These are phyloP conservation scores for Cryptococcus sp. DNA, from an alignment of 1,284 basidiomycete genomes.

Conservation along the genomic window DNA sequence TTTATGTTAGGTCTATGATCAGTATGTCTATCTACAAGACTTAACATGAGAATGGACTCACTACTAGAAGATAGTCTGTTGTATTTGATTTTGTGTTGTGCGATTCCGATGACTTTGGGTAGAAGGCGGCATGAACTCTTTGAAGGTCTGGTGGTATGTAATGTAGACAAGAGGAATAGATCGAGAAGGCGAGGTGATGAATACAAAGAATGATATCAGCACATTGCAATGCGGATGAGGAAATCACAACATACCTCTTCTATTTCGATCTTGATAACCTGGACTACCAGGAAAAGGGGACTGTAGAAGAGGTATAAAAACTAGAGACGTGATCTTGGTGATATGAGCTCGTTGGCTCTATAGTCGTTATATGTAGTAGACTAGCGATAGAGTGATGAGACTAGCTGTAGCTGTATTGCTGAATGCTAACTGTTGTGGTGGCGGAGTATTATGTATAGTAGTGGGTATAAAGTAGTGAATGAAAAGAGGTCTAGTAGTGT, in stretches of 20 bases:
- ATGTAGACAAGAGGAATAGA: not conserved
- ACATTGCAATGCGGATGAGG: too few relatives aligned
- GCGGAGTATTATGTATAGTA: too few relatives aligned
- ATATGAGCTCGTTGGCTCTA: not conserved
- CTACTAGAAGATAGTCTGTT: slow-evolving; percentile 12
- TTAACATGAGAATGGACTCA: too few relatives aligned
- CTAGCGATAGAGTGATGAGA: too few relatives aligned
- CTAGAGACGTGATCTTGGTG: slow-evolving; percentile 14
- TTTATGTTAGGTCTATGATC: slow-evolving; percentile 1
- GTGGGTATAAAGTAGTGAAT: too few relatives aligned
- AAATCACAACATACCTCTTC: not conserved
- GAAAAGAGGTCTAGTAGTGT: too few relatives aligned
- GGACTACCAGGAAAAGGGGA: slow-evolving; percentile 7
- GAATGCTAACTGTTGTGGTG: too few relatives aligned
- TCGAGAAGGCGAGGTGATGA: not conserved
- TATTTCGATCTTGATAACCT: slow-evolving; percentile 2
- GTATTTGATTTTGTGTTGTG: slow-evolving; percentile 7
- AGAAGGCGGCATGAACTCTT: slow-evolving; percentile 24
- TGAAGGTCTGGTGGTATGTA: slow-evolving; percentile 5
- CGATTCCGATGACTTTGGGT: slow-evolving; percentile 6
- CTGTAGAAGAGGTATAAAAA: not conserved
- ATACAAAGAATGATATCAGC: not conserved
- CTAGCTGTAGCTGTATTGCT: too few relatives aligned
- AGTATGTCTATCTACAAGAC: not conserved
- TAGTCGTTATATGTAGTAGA: too few relatives aligned